phyloP scores from a whole-genome alignment of 2,329 filamentous ascomycete genomes.

The Botrytis byssoidea region DNA sequence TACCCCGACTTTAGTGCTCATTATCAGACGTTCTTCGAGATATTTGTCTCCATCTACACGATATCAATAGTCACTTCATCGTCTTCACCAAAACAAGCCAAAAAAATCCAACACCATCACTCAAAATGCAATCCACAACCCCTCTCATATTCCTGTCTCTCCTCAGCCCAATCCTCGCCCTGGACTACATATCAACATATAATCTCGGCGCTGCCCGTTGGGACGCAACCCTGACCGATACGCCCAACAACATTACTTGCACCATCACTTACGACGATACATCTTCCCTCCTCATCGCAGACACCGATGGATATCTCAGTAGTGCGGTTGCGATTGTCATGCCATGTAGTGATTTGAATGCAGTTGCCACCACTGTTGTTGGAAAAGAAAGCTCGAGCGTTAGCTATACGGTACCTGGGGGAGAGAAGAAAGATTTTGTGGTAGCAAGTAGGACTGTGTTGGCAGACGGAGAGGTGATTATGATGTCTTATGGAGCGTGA shows the following conservation, averaged over 20 bases:
- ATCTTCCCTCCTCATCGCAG: not conserved
- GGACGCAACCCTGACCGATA: constrained; percentile 6
- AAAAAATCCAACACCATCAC: not conserved
- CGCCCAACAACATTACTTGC: constrained; percentile 3
- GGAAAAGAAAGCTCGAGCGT: not conserved
- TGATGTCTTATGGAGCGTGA: not conserved
- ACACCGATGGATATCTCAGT: not conserved
- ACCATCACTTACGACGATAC: not conserved
- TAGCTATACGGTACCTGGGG: not conserved
- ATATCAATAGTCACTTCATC: not conserved
- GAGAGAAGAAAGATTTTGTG: not conserved
- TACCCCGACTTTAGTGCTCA: not conserved
- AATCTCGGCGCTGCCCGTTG: not conserved
- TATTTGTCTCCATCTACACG: not conserved
- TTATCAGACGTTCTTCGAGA: not conserved
- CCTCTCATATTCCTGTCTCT: not conserved
- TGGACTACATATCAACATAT: constrained; percentile 13
- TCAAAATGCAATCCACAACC: not conserved
- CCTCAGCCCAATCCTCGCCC: not conserved
- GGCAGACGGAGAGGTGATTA: constrained; percentile 3
- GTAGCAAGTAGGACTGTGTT: not conserved
- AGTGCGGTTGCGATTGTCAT: not conserved
- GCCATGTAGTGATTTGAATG: not conserved
- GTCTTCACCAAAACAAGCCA: not conserved
- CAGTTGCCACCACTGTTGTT: not conserved